Conservation (phyloP, 129 eudicot genomes). For the Flaveria trinervia region DNA sequence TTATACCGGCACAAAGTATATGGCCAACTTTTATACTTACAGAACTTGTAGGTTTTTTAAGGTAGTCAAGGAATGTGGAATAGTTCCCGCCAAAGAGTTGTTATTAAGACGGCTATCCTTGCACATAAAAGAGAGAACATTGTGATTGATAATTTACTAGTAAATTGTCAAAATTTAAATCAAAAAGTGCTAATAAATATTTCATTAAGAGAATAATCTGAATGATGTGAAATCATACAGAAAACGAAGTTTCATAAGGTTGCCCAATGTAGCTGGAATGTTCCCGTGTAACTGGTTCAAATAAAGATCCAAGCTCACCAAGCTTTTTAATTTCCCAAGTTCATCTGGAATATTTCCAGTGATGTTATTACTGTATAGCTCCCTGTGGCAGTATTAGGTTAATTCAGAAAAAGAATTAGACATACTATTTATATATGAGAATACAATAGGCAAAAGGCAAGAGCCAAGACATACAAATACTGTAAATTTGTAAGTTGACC, state of each 20-base stretch:
- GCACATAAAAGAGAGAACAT: constrained; percentile 29
- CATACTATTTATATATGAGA: neutral
- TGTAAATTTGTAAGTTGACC: constrained; percentile 67
- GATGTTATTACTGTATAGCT: constrained; percentile 68
- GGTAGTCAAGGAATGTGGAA: constrained; percentile 62
- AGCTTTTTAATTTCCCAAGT: constrained; percentile 42
- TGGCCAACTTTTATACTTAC: constrained; percentile 44
- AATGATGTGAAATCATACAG: constrained; percentile 47
- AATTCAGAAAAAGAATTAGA: neutral
- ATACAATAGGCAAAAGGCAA: neutral
- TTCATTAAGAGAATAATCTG: constrained; percentile 1
- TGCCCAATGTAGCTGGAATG: constrained; percentile 63
- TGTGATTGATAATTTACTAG: constrained; percentile 4
- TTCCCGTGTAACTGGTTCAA: constrained; percentile 50
- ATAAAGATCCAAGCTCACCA: constrained; percentile 82
- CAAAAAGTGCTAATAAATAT: neutral
- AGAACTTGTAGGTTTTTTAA: constrained; percentile 58
- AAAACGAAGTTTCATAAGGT: constrained; percentile 57
- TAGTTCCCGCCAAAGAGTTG: constrained; percentile 62
- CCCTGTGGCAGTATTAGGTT: constrained; percentile 47
- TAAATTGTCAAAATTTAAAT: neutral
- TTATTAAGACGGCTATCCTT: constrained; percentile 76
- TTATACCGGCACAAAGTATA: constrained; percentile 5
- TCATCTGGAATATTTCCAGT: constrained; percentile 72
- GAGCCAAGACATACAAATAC: constrained; percentile 59